A percentile compares a stretch with the other conserved stretches of the same genome.
These are phyloP conservation scores for Rhodamnia rubescens DNA, from an alignment of 345 rosid species.

Conservation along the genomic window DNA sequence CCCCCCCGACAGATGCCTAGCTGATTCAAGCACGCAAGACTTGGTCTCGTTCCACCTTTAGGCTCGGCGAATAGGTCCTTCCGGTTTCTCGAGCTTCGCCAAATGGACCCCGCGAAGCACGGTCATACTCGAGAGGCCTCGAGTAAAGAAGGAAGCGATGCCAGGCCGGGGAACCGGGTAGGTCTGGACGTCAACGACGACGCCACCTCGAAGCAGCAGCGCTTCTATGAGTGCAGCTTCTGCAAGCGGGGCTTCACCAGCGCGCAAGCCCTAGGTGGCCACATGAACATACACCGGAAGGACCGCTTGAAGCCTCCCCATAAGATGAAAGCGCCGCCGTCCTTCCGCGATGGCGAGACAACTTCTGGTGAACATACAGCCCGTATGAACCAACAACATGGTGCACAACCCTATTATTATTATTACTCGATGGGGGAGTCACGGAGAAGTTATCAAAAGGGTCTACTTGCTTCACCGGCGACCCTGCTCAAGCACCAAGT, in stretches of 20 bases:
- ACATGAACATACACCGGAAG: constrained; percentile 72
- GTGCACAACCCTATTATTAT: background rate
- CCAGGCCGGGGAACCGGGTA: background rate
- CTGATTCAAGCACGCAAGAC: background rate
- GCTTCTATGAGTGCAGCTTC: constrained; percentile 56
- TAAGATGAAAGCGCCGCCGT: constrained; percentile 3
- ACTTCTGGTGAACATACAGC: background rate
- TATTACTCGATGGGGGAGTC: constrained; percentile 9
- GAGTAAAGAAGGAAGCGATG: background rate
- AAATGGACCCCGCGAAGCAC: background rate
- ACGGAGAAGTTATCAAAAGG: background rate
- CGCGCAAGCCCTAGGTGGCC: constrained; percentile 91
- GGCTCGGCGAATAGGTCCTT: background rate
- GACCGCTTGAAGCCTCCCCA: constrained; percentile 27
- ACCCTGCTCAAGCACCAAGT: background rate
- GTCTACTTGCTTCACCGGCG: background rate
- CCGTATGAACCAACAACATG: background rate
- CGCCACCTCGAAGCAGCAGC: background rate
- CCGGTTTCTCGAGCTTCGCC: background rate
- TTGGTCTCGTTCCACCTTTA: background rate
- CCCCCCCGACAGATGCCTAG: background rate
- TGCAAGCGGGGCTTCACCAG: constrained; percentile 87
- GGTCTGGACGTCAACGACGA: background rate
- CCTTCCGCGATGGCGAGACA: constrained; percentile 2
- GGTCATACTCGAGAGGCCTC: background rate